Evolutionary conservation across 257 asterid species (phyloP), one percentile per base, ranked within the genome.

Genomic region (Scutellaria galericulata): DNA sequence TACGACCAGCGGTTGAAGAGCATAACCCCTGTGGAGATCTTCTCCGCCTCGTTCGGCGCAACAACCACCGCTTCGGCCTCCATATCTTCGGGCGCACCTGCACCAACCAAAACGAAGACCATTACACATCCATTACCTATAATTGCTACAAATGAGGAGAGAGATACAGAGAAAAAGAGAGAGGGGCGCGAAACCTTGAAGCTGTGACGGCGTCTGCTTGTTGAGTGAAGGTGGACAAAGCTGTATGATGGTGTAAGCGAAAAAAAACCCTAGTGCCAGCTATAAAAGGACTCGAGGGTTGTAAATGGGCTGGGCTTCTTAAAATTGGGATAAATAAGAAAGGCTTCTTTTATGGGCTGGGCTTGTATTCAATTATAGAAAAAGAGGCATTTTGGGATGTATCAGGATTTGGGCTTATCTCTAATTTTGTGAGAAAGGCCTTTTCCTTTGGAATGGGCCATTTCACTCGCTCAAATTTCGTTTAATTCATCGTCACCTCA

Each of bases 1-100:
- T 89, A 89, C 22, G 86, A 56, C 96, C 96, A 87, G 1, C 86
- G 83, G 77, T 89, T 87, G 79, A 89, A 87, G 50, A 89, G 91
- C 84, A 87, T 14, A 40, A 89, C 84, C 5, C 76, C 93, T 56
- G 52, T 57, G 22, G 67, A 83, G 27, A 58, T 14, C 74, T 82
- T 87, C 2, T 76, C 83, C 11, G 41, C 82, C 8, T 83, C 83
- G 35, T 13, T 76, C 12, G 42, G 15, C 40, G 40, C 72, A 4
- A 71, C 31, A 52, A 70, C 83, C 37, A 42, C 80, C 9, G 37
- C 73, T 51, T 12, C 85, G 2, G 83, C 27, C 70, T 35, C 86
- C 90, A 83, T 83, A 41, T 72, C 83, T 78, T 57, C 70, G 51
- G 47, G 11, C 50, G 63, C 71, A 50, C 73, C 84, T 68, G 71